Percentiles rank a stretch among this genome's conserved stretches.
Conservation (phyloP, 2,329 filamentous ascomycete species). For the Hymenoscyphus linearis region DNA sequence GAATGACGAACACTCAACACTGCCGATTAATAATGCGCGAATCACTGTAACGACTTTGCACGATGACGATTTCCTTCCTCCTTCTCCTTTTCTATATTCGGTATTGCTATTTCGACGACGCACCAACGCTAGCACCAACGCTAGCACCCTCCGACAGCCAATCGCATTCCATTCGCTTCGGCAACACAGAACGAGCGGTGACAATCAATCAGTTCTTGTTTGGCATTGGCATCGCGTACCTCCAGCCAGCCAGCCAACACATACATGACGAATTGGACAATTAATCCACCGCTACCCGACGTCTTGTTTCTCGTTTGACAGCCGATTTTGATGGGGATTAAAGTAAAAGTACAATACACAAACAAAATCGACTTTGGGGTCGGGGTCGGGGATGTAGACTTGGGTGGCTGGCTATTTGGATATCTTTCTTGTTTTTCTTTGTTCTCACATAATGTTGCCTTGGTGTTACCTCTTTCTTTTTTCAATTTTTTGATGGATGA, state of each 20-base stretch:
- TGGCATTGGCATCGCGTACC: neutral
- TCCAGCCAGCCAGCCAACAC: neutral
- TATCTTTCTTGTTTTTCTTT: too few species aligned
- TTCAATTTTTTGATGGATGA: too few species aligned
- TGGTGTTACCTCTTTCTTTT: too few species aligned
- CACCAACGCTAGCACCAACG: too few species aligned
- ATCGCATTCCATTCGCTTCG: neutral
- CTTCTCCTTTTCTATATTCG: neutral
- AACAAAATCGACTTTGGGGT: neutral
- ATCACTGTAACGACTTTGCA: conserved; percentile 1
- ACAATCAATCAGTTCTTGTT: neutral
- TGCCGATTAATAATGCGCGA: neutral
- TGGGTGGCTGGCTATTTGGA: too few species aligned
- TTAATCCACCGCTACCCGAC: neutral
- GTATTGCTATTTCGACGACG: too few species aligned
- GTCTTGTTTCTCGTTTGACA: conserved; percentile 1
- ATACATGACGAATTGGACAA: neutral
- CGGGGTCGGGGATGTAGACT: too few species aligned
- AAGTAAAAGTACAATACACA: neutral
- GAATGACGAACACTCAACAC: neutral
- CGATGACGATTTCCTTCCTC: neutral
- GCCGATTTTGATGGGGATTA: too few species aligned
- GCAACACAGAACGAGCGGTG: conserved; percentile 1
- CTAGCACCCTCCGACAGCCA: too few species aligned
- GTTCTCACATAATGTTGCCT: too few species aligned